Conservation (phyloP, 2,329 filamentous ascomycete genomes). For the Exophiala oligosperma region DNA sequence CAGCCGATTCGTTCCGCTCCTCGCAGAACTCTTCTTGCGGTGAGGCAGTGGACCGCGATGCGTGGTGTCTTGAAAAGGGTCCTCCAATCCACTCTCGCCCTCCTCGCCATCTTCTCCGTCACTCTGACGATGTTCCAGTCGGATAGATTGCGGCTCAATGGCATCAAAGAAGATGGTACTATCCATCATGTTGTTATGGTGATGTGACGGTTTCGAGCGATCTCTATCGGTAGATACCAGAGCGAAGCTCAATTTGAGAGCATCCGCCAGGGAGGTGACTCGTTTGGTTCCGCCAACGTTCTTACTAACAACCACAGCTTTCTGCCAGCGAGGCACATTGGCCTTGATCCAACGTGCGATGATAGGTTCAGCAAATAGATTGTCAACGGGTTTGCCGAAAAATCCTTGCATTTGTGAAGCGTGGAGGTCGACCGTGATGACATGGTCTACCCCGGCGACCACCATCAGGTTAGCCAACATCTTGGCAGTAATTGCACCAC, state of each 20-base stretch:
- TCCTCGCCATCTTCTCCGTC: conserved; percentile 32
- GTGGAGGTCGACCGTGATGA: conserved; percentile 95
- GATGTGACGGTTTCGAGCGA: conserved; percentile 37
- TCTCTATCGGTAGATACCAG: conserved; percentile 85
- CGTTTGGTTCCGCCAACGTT: conserved; percentile 97
- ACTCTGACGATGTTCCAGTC: conserved; percentile 17
- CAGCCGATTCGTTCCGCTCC: conserved; percentile 13
- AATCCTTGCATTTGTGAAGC: conserved; percentile 99
- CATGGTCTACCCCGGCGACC: conserved; percentile 93
- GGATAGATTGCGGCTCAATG: conserved; percentile 47
- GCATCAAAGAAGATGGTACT: conserved; percentile 76
- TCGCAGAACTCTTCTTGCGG: conserved; percentile 4
- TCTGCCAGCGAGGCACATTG: conserved; percentile 78
- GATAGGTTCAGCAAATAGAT: conserved; percentile 91
- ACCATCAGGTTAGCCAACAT: conserved; percentile 95
- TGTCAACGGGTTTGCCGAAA: conserved; percentile 96
- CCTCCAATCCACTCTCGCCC: conserved; percentile 32
- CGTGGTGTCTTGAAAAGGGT: conserved; percentile 14
- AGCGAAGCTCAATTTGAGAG: conserved; percentile 94
- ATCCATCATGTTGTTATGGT: conserved; percentile 65
- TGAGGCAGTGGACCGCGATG: conserved; percentile 8
- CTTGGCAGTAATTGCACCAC: conserved; percentile 91
- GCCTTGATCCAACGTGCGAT: conserved; percentile 93
- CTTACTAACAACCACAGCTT: conserved; percentile 96
- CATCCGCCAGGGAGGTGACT: conserved; percentile 93